Evolutionary conservation across 163 green algal species (phyloP), one percentile per base, ranked within the genome.

Genomic region (Chlamydomonas reinhardtii): DNA sequence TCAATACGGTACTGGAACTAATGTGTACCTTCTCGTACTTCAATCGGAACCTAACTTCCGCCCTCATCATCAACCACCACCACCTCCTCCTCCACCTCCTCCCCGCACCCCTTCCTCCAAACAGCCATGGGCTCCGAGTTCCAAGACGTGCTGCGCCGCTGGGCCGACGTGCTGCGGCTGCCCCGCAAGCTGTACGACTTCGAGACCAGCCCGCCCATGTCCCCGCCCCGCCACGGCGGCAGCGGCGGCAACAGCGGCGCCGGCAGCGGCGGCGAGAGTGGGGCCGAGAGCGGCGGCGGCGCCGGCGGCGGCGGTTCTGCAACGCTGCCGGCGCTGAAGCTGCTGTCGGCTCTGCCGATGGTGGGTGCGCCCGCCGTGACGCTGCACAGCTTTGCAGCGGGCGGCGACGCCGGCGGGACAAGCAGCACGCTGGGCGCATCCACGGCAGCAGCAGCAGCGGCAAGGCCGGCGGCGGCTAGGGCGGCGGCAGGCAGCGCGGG

Each of bases 91-190:
- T 5, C 39, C 39, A 8, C 39, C 39, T 14, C 5, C 39, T 48
- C 39, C 39, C 39, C 8, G 5, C 39, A 8, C 39, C 39, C 5
- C 39, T 8, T 48, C 39, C 5, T 5, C 39, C 39, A 8, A n/a
- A 54, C 48, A 56, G 48, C 12, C 9, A 56, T 56, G 48, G 31
- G 5, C 11, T 52, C 29, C 65, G 48, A 37, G 16, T 73, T 86
- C 69, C 80, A 86, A 37, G 80, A 86, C 37, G 56, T 86, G 14
- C 54, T 79, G 17, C 69, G 34, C 25, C 80, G 80, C 34, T 79
- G 80, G 80, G 70, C 80, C 5, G 66, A 79, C 34, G 69, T 73
- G n/a, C 80, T 86, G 25, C 69, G 56, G 29, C 70, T 86, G 80
- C 69, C 80, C 0, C 32, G 31, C 56, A 86, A 64, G 54, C 80